Evolutionary conservation across 306 rosid genomes (phyloP).

Genomic region (Albizia julibrissin): DNA sequence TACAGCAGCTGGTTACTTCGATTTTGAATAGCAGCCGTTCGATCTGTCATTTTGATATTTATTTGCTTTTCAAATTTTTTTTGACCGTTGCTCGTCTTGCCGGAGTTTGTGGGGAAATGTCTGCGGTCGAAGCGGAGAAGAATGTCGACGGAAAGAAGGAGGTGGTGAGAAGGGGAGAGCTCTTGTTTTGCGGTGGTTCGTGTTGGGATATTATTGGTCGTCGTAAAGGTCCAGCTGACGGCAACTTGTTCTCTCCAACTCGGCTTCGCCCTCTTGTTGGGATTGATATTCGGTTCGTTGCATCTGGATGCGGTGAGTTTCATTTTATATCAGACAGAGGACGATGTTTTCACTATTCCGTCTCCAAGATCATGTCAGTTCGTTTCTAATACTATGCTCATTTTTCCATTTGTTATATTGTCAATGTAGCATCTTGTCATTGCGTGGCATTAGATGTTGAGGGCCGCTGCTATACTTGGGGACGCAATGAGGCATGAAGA

Average conservation of each 20-base stretch:
- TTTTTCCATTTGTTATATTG: neutral
- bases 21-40: slow-evolving; percentile 75
- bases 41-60: slow-evolving; percentile 47
- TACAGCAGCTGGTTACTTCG: slow-evolving; percentile 22
- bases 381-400: neutral
- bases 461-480: slow-evolving; percentile 99
- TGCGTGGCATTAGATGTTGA: slow-evolving; percentile 94
- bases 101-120: slow-evolving; percentile 78
- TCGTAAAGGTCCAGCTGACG: slow-evolving; percentile 67
- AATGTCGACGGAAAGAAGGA: slow-evolving; percentile 54
- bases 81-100: slow-evolving; percentile 48
- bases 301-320: slow-evolving; percentile 80
- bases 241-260: slow-evolving; percentile 81
- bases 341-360: neutral
- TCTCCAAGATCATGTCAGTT: neutral
- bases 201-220: slow-evolving; percentile 87
- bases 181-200: slow-evolving; percentile 92
- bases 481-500: slow-evolving; percentile 84
- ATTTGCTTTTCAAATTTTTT: neutral
- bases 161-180: slow-evolving; percentile 68
- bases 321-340: neutral
- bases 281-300: slow-evolving; percentile 73
- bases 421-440: slow-evolving; percentile 83
- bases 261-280: slow-evolving; percentile 88
- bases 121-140: slow-evolving; percentile 65